These are phyloP conservation scores for Pharnaceum exiguum DNA, from an alignment of 148 eudicot species.

Conservation along the genomic window DNA sequence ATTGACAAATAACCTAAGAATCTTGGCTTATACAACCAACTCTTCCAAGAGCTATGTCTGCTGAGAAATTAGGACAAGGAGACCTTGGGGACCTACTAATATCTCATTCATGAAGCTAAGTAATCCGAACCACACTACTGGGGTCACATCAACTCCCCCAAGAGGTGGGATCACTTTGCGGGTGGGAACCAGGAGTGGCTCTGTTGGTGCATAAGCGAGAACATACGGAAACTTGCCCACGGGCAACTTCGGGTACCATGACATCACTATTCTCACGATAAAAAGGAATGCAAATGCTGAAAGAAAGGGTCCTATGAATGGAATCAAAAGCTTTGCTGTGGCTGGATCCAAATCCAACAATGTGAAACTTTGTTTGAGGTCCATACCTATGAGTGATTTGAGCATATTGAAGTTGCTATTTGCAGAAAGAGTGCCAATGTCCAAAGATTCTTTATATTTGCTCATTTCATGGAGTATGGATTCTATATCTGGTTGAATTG, in stretches of 20 bases:
- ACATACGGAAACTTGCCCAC: slow-evolving; percentile 81
- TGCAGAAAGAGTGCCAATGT: not conserved
- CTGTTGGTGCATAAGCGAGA: slow-evolving; percentile 88
- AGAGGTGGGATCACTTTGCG: slow-evolving; percentile 87
- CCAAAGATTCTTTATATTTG: not conserved
- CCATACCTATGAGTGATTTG: slow-evolving; percentile 14
- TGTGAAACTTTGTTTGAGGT: slow-evolving; percentile 27
- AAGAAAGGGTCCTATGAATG: slow-evolving; percentile 71
- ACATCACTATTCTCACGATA: slow-evolving; percentile 85
- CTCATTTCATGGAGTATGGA: slow-evolving; percentile 15
- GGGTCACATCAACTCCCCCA: slow-evolving; percentile 92
- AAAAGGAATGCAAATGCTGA: slow-evolving; percentile 80
- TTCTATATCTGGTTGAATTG: slow-evolving; percentile 14
- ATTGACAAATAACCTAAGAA: too few species aligned
- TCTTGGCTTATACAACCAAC: too few species aligned
- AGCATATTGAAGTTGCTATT: not conserved
- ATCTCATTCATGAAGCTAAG: slow-evolving; percentile 88
- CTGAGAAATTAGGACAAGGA: slow-evolving; percentile 88
- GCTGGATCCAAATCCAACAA: slow-evolving; percentile 73
- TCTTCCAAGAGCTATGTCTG: slow-evolving; percentile 35
- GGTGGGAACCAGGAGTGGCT: slow-evolving; percentile 67
- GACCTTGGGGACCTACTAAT: slow-evolving; percentile 90
- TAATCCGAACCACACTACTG: slow-evolving; percentile 95
- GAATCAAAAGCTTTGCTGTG: slow-evolving; percentile 66
- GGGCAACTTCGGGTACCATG: slow-evolving; percentile 98